Evolutionary conservation across 2,329 filamentous ascomycete species (phyloP).

Genomic region (Trichothecium roseum): DNA sequence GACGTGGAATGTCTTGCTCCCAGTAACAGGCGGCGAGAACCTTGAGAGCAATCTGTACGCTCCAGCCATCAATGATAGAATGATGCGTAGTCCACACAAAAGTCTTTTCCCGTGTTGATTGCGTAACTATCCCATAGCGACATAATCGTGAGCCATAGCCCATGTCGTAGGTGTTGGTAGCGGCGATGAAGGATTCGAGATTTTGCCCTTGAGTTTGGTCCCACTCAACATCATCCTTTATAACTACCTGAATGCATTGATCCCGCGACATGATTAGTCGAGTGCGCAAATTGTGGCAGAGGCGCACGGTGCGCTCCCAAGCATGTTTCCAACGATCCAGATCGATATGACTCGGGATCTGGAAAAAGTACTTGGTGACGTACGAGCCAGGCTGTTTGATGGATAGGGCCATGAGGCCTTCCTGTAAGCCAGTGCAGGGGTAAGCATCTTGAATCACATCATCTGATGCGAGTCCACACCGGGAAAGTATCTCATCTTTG

Average conservation of each 20-base stretch:
- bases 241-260: conserved; percentile 1
- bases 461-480: conserved; percentile 2
- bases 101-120: neutral
- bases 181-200: neutral
- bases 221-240: conserved; percentile 3
- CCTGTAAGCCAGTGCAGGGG: conserved; percentile 37
- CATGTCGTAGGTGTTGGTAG: conserved; percentile 6
- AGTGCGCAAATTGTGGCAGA: conserved; percentile 4
- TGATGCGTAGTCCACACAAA: conserved; percentile 9
- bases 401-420: conserved; percentile 36
- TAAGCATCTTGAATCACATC: conserved; percentile 32
- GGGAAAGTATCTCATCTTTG: neutral
- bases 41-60: neutral
- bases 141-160: neutral
- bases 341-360: conserved; percentile 10
- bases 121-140: neutral
- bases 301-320: conserved; percentile 10
- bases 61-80: conserved; percentile 9
- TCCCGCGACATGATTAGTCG: conserved; percentile 3
- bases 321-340: conserved; percentile 13
- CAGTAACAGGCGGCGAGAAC: neutral
- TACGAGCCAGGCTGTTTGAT: conserved; percentile 24
- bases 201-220: neutral
- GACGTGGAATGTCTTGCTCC: too few relatives aligned
- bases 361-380: conserved; percentile 16